Evolutionary conservation across 2,329 filamentous ascomycete species (phyloP).

Genomic region (Microdochium bolleyi): DNA sequence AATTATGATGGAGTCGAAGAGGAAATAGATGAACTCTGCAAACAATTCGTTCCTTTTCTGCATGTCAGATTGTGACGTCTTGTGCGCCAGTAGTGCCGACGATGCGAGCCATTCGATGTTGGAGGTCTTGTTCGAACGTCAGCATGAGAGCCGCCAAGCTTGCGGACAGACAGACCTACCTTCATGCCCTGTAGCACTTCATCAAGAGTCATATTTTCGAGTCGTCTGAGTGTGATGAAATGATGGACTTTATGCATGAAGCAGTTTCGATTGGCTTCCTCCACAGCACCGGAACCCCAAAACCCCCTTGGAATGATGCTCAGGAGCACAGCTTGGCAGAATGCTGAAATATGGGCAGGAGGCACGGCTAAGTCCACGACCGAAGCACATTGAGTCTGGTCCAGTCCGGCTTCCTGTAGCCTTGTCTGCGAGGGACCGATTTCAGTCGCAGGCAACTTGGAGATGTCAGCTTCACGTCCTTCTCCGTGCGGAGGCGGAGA

Average conservation of each 20-base stretch:
- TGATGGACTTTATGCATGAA: conserved; percentile 64
- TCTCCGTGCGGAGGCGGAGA: not conserved
- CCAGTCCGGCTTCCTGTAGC: not conserved
- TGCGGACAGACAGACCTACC: conserved; percentile 32
- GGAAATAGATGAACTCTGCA: conserved; percentile 79
- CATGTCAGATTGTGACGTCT: conserved; percentile 62
- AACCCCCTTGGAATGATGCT: conserved; percentile 68
- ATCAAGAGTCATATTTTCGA: conserved; percentile 74
- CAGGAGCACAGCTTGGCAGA: conserved; percentile 69
- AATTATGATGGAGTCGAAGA: conserved; percentile 87
- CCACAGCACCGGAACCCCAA: conserved; percentile 55
- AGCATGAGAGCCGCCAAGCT: conserved; percentile 3
- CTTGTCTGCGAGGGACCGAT: not conserved
- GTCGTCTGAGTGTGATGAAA: conserved; percentile 72
- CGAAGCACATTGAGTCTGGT: conserved; percentile 12
- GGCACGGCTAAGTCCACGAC: conserved; percentile 65
- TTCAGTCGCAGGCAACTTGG: not conserved
- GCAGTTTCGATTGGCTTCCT: conserved; percentile 48
- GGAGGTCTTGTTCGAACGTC: conserved; percentile 42
- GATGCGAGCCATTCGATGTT: conserved; percentile 67
- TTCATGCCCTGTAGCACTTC: conserved; percentile 69
- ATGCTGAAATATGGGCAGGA: conserved; percentile 66
- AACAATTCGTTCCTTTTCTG: conserved; percentile 73
- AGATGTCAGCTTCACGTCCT: not conserved
- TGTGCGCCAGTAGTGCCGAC: conserved; percentile 36